Evolutionary conservation across 768 basidiomycete species (phyloP).

Genomic region (Lactarius vividus): DNA sequence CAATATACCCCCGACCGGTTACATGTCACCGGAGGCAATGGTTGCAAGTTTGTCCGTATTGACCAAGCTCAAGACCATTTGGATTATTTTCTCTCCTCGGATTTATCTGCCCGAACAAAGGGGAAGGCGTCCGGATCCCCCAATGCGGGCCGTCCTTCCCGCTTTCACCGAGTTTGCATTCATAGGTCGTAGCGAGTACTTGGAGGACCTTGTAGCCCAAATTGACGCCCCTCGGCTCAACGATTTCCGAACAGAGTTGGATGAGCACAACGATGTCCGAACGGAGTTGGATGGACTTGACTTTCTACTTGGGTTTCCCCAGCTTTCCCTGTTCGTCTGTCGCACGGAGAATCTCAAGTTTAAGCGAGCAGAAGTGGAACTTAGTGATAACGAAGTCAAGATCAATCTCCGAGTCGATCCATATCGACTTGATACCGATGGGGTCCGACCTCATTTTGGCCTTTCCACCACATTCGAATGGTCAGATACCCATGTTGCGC

Average conservation of each 20-base stretch:
- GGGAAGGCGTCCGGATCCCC: not conserved
- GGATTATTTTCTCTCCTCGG: not conserved
- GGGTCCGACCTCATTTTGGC: too few relatives aligned
- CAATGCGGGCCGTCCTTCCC: not conserved
- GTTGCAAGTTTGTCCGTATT: not conserved
- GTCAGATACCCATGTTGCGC: not conserved
- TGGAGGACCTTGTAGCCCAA: not conserved
- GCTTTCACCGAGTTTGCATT: not conserved
- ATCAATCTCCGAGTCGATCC: not conserved
- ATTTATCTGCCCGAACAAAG: not conserved
- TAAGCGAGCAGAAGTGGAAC: not conserved
- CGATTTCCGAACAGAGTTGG: not conserved
- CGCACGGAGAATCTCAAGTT: not conserved
- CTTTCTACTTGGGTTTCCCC: not conserved
- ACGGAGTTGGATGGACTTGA: not conserved
- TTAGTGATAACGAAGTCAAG: too few relatives aligned
- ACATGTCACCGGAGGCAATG: not conserved
- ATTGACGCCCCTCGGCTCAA: not conserved
- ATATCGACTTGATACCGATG: not conserved
- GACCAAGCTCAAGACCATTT: not conserved
- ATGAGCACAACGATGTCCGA: not conserved
- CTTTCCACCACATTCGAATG: not conserved
- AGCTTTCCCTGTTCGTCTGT: not conserved
- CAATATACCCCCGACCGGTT: not conserved
- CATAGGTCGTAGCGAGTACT: not conserved